Conservation (phyloP, 1,284 basidiomycete species). For the Limonomyces culmigenus region DNA sequence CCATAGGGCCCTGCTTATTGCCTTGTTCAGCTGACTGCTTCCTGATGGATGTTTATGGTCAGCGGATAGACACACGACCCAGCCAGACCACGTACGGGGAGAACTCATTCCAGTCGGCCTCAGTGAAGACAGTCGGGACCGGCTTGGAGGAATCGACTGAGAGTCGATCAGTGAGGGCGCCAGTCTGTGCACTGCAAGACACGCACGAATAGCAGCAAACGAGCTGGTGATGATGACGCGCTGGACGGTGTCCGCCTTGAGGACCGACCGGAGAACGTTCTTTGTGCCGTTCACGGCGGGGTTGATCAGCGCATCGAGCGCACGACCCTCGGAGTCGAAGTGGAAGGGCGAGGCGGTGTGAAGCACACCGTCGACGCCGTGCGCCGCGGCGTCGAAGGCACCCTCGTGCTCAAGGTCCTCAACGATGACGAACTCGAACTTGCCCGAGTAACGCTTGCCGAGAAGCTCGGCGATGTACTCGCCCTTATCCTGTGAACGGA, state of each 20-base stretch:
- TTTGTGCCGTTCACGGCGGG: conserved; percentile 27
- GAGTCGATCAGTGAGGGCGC: too few relatives aligned
- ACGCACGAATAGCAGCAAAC: conserved; percentile 11
- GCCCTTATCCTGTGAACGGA: conserved; percentile 21
- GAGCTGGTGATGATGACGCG: conserved; percentile 10
- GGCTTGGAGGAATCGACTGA: neutral
- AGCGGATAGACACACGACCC: conserved; percentile 18
- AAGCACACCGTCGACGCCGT: conserved; percentile 13
- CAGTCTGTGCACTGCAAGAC: too few relatives aligned
- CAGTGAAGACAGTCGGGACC: conserved; percentile 1
- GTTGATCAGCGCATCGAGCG: conserved; percentile 10
- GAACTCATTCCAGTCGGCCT: conserved; percentile 11
- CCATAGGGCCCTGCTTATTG: neutral
- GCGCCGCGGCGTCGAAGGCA: conserved; percentile 17
- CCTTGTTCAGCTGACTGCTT: conserved; percentile 1
- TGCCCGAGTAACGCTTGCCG: conserved; percentile 19
- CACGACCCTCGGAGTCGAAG: conserved; percentile 6
- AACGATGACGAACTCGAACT: conserved; percentile 26
- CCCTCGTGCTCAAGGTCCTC: conserved; percentile 19
- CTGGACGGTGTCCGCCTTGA: conserved; percentile 6
- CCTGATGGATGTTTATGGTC: neutral
- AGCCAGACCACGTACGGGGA: conserved; percentile 10
- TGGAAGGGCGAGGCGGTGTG: conserved; percentile 14
- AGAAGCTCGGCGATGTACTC: conserved; percentile 16
- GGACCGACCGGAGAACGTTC: conserved; percentile 15